These are phyloP conservation scores for Dipteronia sinensis DNA, from an alignment of 345 rosid species.

Conservation along the genomic window DNA sequence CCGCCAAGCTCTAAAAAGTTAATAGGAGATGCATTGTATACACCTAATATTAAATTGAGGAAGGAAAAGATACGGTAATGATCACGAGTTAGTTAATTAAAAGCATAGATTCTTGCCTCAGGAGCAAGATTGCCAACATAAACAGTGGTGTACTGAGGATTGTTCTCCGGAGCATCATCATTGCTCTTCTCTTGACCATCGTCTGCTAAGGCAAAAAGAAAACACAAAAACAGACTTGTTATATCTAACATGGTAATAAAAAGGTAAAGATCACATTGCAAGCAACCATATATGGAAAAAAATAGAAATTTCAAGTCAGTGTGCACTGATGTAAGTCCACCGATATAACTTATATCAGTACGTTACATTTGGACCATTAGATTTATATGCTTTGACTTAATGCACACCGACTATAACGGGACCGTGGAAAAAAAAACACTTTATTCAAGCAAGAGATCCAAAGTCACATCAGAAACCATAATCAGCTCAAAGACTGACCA, in stretches of 20 bases:
- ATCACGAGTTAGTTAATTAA: neutral
- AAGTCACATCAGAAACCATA: neutral
- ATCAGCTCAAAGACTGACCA: neutral
- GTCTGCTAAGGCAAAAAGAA: conserved; percentile 43
- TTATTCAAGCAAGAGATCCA: neutral
- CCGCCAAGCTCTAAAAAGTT: neutral
- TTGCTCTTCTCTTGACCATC: conserved; percentile 74
- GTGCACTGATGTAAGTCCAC: too few relatives aligned
- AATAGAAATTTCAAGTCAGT: too few relatives aligned
- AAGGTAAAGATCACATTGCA: neutral
- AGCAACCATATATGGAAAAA: neutral
- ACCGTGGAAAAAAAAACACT: neutral
- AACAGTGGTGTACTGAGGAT: conserved; percentile 60
- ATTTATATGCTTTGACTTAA: too few relatives aligned
- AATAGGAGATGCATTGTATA: neutral
- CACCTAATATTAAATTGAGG: neutral
- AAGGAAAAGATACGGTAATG: neutral
- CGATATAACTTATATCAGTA: too few relatives aligned
- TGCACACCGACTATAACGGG: too few relatives aligned
- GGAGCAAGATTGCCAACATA: conserved; percentile 77
- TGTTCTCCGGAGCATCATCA: conserved; percentile 82
- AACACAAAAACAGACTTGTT: neutral
- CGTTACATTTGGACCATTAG: too few relatives aligned
- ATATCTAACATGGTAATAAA: neutral
- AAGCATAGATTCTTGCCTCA: conserved; percentile 39